Percentiles rank a stretch among this genome's conserved stretches.
Conservation (phyloP, 257 asterid genomes). For the Capsicum chinense region DNA sequence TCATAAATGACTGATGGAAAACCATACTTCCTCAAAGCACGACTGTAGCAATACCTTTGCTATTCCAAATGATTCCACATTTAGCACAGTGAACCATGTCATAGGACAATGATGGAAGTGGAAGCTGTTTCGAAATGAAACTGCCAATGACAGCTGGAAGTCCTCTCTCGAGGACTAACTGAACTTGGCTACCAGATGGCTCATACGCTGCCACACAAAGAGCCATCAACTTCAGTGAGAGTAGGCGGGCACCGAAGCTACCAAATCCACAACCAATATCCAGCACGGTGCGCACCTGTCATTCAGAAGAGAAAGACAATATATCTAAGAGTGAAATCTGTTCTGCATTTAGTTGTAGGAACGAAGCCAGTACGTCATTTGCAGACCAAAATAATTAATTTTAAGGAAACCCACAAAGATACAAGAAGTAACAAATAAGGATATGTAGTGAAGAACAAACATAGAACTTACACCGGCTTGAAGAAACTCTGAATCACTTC, state of each 20-base stretch:
- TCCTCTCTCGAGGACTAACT: constrained; percentile 96
- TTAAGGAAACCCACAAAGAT: background rate
- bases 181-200: constrained; percentile 97
- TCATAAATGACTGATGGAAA: constrained; percentile 1
- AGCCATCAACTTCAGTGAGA: constrained; percentile 86
- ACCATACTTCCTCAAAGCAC: background rate
- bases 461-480: constrained; percentile 80
- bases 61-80: constrained; percentile 92
- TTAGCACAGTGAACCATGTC: constrained; percentile 98
- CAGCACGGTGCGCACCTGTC: constrained; percentile 80
- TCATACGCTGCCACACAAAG: constrained; percentile 95
- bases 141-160: constrained; percentile 93
- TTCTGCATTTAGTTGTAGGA: background rate
- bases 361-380: background rate
- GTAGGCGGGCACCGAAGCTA: constrained; percentile 91
- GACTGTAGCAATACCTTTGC: constrained; percentile 59
- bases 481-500: constrained; percentile 76
- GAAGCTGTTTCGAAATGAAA: constrained; percentile 81
- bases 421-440: background rate
- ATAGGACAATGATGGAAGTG: constrained; percentile 90
- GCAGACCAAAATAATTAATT: background rate
- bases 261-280: constrained; percentile 99
- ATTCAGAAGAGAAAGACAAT: constrained; percentile 39
- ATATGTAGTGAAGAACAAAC: background rate
- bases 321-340: constrained; percentile 14